Conservation (phyloP, 192 early-diverging fungal genomes). For the Coemansia sp. region DNA sequence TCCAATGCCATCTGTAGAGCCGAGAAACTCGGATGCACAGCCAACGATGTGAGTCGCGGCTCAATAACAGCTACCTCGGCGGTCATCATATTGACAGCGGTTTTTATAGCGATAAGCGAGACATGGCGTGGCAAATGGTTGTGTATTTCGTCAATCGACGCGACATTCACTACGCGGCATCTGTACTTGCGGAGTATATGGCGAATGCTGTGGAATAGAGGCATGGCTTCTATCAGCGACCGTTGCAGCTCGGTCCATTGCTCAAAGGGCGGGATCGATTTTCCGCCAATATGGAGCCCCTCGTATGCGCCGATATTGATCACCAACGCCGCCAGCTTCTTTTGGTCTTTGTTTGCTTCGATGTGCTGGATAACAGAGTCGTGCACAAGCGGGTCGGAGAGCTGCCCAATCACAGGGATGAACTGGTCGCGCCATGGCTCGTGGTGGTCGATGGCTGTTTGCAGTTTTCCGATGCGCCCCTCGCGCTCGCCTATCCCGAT, state of each 20-base stretch:
- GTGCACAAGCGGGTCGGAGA: neutral
- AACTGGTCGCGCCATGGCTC: conserved; percentile 7
- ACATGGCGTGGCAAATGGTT: conserved; percentile 14
- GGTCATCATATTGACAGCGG: conserved; percentile 36
- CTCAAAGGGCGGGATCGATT: conserved; percentile 13
- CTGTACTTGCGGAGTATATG: conserved; percentile 8
- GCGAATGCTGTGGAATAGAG: conserved; percentile 21
- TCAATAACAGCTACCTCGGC: conserved; percentile 39
- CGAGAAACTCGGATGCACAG: conserved; percentile 27
- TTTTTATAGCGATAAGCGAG: conserved; percentile 35
- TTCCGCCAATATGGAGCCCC: neutral
- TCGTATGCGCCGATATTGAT: conserved; percentile 26
- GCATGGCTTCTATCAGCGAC: conserved; percentile 15
- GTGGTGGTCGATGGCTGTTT: neutral
- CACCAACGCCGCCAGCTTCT: conserved; percentile 15
- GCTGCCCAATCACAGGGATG: conserved; percentile 15
- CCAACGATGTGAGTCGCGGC: conserved; percentile 22
- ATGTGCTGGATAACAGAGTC: conserved; percentile 14
- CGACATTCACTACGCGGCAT: conserved; percentile 22
- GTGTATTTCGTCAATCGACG: conserved; percentile 20
- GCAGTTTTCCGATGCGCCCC: conserved; percentile 15
- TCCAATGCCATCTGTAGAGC: neutral
- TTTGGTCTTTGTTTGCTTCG: neutral
- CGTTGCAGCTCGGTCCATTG: conserved; percentile 27
- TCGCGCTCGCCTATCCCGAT: conserved; percentile 20